Evolutionary conservation across 2,329 filamentous ascomycete species (phyloP), one percentile per base, ranked within the genome.

Genomic region (Cladosporium austrohemisphaericum): DNA sequence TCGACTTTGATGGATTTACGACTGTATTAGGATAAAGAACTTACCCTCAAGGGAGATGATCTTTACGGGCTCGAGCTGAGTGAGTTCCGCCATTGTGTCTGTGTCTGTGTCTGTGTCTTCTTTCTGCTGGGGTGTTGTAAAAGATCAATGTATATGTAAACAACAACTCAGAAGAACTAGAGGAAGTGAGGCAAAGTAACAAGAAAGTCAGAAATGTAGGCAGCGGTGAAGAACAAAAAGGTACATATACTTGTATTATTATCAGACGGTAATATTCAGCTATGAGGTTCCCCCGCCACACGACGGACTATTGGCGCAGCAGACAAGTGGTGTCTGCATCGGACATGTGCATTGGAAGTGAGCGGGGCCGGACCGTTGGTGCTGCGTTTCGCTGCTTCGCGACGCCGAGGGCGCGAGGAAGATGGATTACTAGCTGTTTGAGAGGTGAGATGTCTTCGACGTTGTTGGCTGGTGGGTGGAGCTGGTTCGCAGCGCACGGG

Each of bases 21-120:
- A 41, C 37, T 26, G 33, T 44, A 32, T 20, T 18, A 41, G 9
- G 35, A 25, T 10, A 20, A n/a, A 26, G 31, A 36, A 61, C 63
- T 60, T 54, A 66, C 63, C 63, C 52, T 65, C 63, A 48, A 60
- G 56, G 41, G 53, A 59, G 54, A 66, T 60, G 56, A 60, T 53
- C 58, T 65, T 65, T 36, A 63, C 60, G 9, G 62, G 62, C 52
- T 64, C 62, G 44, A 63, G 60, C 49, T 51, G 49, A 33, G 49
- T 46, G 16, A 14, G 33, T 45, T 51, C 49, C 10, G 37, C 49
- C 49, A 51, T 51, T 3, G 13, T 47, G 22, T 35, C 14, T 35
- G 41, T 3, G 13, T 19, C n/a, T 35, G 13, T 35, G 5, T 35
- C 16, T 38, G 22, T 38, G 19, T 32, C 7, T 47, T 35, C 9